Percentiles rank a stretch among this genome's conserved stretches.
phyloP scores from a whole-genome alignment of 768 basidiomycete species.

The Kwoniella shandongensis region DNA sequence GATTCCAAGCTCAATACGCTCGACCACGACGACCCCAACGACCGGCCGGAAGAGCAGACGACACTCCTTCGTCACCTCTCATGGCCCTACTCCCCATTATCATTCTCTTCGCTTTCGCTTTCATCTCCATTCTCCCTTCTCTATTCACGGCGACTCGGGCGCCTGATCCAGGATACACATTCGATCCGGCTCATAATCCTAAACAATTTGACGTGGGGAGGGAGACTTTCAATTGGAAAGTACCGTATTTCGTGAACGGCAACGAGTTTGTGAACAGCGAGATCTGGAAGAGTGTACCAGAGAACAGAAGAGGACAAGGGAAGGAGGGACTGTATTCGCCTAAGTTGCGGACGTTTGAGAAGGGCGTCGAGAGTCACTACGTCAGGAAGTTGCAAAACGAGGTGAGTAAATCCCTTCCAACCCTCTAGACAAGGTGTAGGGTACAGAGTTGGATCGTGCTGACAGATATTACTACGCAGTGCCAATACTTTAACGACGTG shows the following conservation, averaged over 20 bases:
- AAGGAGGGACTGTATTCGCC: constrained; percentile 41
- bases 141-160: constrained; percentile 67
- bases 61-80: constrained; percentile 46
- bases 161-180: constrained; percentile 79
- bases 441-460: background rate
- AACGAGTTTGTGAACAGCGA: constrained; percentile 75
- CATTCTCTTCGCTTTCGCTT: constrained; percentile 77
- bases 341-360: constrained; percentile 68
- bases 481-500: constrained; percentile 67
- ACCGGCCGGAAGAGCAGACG: constrained; percentile 13
- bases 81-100: constrained; percentile 81
- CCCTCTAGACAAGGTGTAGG: no score
- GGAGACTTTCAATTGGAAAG: constrained; percentile 66
- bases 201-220: constrained; percentile 64
- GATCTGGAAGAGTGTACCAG: constrained; percentile 59
- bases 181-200: constrained; percentile 56
- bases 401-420: constrained; percentile 48
- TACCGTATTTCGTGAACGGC: constrained; percentile 81
- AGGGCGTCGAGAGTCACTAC: constrained; percentile 70
- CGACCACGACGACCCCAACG: constrained; percentile 52
- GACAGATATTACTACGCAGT: constrained; percentile 53
- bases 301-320: constrained; percentile 28
- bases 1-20: constrained; percentile 69
- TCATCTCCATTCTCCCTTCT: constrained; percentile 75
- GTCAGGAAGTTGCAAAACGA: constrained; percentile 66